These are phyloP conservation scores for Hordeum marinum DNA, from an alignment of 176 grass and related monocot genomes.

Conservation along the genomic window DNA sequence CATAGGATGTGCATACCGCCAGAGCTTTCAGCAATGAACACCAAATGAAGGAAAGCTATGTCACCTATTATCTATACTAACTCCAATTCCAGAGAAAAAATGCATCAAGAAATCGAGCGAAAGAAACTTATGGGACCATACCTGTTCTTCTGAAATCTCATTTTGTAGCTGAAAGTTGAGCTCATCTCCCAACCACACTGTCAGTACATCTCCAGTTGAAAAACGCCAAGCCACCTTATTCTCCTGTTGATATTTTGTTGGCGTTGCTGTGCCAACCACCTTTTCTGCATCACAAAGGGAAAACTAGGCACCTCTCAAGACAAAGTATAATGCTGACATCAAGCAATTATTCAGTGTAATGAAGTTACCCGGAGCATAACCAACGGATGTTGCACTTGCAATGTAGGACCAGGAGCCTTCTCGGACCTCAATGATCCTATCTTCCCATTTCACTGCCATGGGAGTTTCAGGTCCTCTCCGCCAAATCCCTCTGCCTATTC, in stretches of 20 bases:
- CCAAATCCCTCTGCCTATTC: conserved; percentile 98
- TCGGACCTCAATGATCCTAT: conserved; percentile 75
- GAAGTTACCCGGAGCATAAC: conserved; percentile 80
- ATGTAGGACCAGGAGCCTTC: conserved; percentile 94
- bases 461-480: conserved; percentile 87
- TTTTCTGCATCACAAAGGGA: conserved; percentile 61
- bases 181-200: conserved; percentile 52
- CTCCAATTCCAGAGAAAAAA: background rate
- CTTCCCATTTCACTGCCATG: conserved; percentile 68
- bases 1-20: background rate
- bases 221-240: conserved; percentile 67
- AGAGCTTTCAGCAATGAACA: conserved; percentile 14
- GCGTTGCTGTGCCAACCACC: conserved; percentile 68
- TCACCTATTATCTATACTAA: background rate
- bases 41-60: conserved; percentile 3
- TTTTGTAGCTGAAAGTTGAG: conserved; percentile 65
- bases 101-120: background rate
- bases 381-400: conserved; percentile 61
- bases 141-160: conserved; percentile 59
- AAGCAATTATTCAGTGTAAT: conserved; percentile 8
- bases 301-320: background rate
- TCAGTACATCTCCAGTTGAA: conserved; percentile 70
- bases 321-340: conserved; percentile 2
- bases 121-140: conserved; percentile 18
- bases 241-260: conserved; percentile 44